phyloP scores from a whole-genome alignment of 805 yeast species.

The Candida caryicola region DNA sequence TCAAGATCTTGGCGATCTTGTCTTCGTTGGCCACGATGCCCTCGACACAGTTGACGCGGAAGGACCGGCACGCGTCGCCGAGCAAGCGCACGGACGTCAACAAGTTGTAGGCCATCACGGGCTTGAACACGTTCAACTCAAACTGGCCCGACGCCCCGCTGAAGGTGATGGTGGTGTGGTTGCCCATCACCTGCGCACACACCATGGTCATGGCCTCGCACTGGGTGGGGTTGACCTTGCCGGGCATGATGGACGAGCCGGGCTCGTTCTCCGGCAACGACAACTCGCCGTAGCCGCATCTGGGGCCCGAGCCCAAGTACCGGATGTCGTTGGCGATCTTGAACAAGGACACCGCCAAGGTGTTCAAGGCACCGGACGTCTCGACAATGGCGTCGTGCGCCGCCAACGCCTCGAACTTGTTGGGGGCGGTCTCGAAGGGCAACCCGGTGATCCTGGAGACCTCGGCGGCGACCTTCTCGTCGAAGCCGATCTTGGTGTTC shows the following conservation, averaged over 20 bases:
- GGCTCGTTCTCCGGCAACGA: slow-evolving; percentile 40
- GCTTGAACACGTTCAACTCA: slow-evolving; percentile 40
- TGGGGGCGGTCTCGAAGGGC: slow-evolving; percentile 35
- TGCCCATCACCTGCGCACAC: slow-evolving; percentile 39
- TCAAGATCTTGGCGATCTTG: slow-evolving; percentile 34
- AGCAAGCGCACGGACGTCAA: slow-evolving; percentile 34
- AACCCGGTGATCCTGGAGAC: slow-evolving; percentile 34
- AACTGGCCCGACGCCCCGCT: slow-evolving; percentile 41
- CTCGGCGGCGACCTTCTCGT: slow-evolving; percentile 32
- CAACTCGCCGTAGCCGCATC: slow-evolving; percentile 42
- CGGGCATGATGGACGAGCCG: slow-evolving; percentile 43
- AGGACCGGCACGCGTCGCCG: slow-evolving; percentile 33
- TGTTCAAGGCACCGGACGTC: slow-evolving; percentile 40
- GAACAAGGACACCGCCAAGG: slow-evolving; percentile 36
- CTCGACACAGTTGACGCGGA: slow-evolving; percentile 37
- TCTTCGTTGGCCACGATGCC: slow-evolving; percentile 37
- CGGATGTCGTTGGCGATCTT: slow-evolving; percentile 40
- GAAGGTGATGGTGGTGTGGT: slow-evolving; percentile 37
- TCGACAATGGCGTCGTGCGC: slow-evolving; percentile 41
- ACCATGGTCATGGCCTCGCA: slow-evolving; percentile 42
- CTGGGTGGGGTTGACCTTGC: slow-evolving; percentile 41
- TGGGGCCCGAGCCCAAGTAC: slow-evolving; percentile 40
- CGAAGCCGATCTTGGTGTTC: slow-evolving; percentile 38
- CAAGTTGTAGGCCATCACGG: slow-evolving; percentile 37
- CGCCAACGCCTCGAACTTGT: slow-evolving; percentile 41